Conservation (phyloP, 108 stramenopile genomes). For the Skeletonema grethae region DNA sequence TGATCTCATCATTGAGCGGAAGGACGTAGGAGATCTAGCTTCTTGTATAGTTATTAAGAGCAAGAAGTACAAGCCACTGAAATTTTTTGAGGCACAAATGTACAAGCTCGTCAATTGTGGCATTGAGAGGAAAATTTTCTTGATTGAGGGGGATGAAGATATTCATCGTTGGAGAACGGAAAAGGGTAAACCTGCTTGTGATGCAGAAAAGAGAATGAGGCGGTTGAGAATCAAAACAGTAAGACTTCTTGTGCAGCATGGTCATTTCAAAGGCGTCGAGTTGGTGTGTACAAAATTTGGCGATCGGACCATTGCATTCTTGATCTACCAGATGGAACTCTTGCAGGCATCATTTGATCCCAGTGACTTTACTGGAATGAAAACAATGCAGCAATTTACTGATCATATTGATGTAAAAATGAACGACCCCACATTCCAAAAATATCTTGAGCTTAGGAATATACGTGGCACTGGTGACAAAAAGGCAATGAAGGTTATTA, state of each 20-base stretch:
- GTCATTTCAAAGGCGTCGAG: constrained; percentile 27
- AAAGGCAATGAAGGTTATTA: constrained; percentile 42
- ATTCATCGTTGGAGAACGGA: background rate
- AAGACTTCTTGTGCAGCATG: constrained; percentile 28
- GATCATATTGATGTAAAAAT: constrained; percentile 37
- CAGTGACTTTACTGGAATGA: constrained; percentile 4
- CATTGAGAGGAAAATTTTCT: constrained; percentile 28
- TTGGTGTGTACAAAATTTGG: constrained; percentile 26
- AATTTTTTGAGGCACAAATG: constrained; percentile 50
- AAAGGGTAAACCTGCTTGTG: background rate
- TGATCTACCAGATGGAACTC: constrained; percentile 34
- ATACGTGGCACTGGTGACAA: constrained; percentile 27
- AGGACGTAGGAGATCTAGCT: constrained; percentile 32
- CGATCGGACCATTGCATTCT: constrained; percentile 21
- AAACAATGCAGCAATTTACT: constrained; percentile 39
- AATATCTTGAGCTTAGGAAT: constrained; percentile 35
- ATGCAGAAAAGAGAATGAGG: constrained; percentile 18
- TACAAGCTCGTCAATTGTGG: constrained; percentile 43
- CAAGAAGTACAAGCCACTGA: constrained; percentile 39
- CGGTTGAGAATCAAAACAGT: constrained; percentile 29
- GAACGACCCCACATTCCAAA: constrained; percentile 41
- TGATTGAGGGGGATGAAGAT: constrained; percentile 42
- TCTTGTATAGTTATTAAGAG: constrained; percentile 23
- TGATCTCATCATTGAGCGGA: constrained; percentile 46
- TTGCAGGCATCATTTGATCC: constrained; percentile 37